Percentiles rank a stretch among this genome's conserved stretches.
Evolutionary conservation across 1,284 basidiomycete species (phyloP).

Genomic region (Ganoderma meredithae): DNA sequence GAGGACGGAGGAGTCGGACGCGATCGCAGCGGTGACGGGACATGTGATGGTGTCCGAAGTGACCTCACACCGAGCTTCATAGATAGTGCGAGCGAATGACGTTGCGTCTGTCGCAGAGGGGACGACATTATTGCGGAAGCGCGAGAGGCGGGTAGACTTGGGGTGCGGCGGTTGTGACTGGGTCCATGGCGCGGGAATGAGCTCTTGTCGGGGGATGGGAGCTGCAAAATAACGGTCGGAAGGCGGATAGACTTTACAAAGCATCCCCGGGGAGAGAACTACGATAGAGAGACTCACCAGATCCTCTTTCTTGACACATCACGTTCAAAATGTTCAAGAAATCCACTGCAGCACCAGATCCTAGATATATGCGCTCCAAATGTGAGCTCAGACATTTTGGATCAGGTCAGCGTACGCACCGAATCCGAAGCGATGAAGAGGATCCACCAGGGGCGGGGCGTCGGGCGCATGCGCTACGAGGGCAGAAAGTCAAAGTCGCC

Average conservation of each 20-base stretch:
- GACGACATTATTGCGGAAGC: slow-evolving; percentile 7
- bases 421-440: slow-evolving; percentile 3
- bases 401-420: not conserved
- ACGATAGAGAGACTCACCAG: not conserved
- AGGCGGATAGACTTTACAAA: not conserved
- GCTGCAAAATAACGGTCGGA: not conserved
- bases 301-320: not conserved
- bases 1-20: slow-evolving; percentile 37
- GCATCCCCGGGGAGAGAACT: not conserved
- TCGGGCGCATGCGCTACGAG: slow-evolving; percentile 42
- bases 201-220: not conserved
- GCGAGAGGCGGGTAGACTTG: slow-evolving; percentile 18
- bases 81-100: slow-evolving; percentile 12
- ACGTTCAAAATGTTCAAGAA: not conserved
- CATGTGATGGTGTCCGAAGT: slow-evolving; percentile 27
- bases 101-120: slow-evolving; percentile 12
- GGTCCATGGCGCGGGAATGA: slow-evolving; percentile 3
- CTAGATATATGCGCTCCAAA: not conserved
- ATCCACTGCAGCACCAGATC: not conserved
- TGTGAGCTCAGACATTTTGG: not conserved
- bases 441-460: slow-evolving; percentile 5
- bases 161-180: slow-evolving; percentile 10
- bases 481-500: slow-evolving; percentile 34
- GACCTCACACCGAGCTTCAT: slow-evolving; percentile 21
- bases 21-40: slow-evolving; percentile 35